These are phyloP conservation scores for Thielaviopsis populi DNA, from an alignment of 2,329 filamentous ascomycete species.

Conservation along the genomic window DNA sequence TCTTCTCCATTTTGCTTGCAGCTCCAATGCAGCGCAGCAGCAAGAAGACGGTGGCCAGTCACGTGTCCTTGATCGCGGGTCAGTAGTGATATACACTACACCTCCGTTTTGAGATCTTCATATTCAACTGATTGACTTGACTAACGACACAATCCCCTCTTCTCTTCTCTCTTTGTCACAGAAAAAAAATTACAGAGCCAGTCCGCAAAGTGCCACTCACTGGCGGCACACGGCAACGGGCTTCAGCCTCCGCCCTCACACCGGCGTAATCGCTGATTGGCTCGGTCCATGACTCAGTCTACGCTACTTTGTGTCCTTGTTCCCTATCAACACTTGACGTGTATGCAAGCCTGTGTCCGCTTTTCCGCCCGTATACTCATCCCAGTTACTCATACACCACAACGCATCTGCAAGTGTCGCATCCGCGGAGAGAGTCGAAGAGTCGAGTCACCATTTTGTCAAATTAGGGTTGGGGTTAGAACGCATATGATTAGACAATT, in stretches of 20 bases:
- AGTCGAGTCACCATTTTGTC: background rate
- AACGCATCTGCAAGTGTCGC: no score
- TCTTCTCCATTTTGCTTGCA: no score
- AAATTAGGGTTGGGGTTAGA: background rate
- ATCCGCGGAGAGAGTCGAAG: no score
- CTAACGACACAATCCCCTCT: background rate
- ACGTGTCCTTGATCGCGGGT: no score
- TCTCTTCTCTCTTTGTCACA: background rate
- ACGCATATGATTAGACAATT: background rate
- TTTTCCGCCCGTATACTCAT: background rate
- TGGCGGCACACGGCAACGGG: background rate
- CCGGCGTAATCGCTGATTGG: background rate
- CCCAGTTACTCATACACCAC: no score
- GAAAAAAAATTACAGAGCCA: background rate
- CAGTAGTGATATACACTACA: no score
- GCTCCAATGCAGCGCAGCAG: background rate
- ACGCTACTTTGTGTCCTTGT: background rate
- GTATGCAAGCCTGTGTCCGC: background rate
- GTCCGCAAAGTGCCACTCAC: background rate
- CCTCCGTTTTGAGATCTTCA: no score
- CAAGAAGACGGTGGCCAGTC: no score
- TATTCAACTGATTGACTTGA: no score
- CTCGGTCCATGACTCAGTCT: background rate
- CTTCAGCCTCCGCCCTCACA: conserved; percentile 8
- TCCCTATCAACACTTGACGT: background rate